Evolutionary conservation across 2,329 filamentous ascomycete species (phyloP).

Genomic region (Alternaria solani): DNA sequence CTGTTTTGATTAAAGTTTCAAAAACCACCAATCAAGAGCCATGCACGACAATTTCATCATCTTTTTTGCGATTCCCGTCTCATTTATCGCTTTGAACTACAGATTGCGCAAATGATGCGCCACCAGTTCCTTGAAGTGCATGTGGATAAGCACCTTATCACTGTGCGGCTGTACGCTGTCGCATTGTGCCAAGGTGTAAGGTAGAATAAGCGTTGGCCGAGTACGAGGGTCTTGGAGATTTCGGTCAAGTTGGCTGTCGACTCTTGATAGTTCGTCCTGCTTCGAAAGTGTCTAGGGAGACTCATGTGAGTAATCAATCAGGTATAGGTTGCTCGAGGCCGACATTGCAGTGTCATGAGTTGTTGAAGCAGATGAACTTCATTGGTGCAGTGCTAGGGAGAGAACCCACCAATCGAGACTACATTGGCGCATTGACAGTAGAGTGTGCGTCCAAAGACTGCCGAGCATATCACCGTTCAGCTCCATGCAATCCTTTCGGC

Average conservation of each 20-base stretch:
- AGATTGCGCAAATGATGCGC: background rate
- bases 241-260: too few species aligned
- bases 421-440: too few species aligned
- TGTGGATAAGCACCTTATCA: background rate
- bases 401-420: too few species aligned
- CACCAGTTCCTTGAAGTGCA: rapidly evolving
- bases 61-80: background rate
- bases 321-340: background rate
- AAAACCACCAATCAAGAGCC: slow-evolving; percentile 7
- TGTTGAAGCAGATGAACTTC: too few species aligned
- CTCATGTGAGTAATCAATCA: background rate
- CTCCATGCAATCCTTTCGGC: too few species aligned
- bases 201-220: background rate
- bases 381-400: background rate
- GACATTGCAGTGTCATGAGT: background rate
- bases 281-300: too few species aligned
- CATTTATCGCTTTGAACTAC: background rate
- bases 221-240: background rate
- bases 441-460: too few species aligned
- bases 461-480: too few species aligned
- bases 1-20: background rate
- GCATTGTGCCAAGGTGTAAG: background rate
- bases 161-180: background rate
- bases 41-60: background rate
- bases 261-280: too few species aligned